Evolutionary conservation across 2,329 filamentous ascomycete species (phyloP).

Genomic region (Diaporthe sp.): DNA sequence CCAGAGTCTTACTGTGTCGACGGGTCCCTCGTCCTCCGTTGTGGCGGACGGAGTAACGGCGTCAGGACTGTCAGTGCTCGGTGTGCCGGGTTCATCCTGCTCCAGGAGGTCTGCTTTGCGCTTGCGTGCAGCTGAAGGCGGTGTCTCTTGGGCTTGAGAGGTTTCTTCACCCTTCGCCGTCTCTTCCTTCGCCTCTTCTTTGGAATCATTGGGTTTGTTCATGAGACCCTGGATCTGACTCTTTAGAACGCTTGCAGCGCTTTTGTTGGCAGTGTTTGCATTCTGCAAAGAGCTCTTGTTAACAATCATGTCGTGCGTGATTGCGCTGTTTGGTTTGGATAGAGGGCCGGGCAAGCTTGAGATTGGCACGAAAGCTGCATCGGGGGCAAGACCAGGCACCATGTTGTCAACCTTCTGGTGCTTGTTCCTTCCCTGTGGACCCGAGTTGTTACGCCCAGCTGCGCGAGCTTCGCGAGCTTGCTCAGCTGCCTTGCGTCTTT

Average conservation of each 20-base stretch:
- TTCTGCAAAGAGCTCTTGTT: slow-evolving; percentile 75
- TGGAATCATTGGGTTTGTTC: slow-evolving; percentile 37
- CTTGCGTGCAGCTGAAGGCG: slow-evolving; percentile 71
- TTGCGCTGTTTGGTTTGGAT: slow-evolving; percentile 52
- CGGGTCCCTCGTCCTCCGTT: slow-evolving; percentile 69
- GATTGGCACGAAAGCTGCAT: slow-evolving; percentile 48
- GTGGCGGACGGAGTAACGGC: slow-evolving; percentile 56
- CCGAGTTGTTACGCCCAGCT: slow-evolving; percentile 49
- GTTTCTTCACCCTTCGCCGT: slow-evolving; percentile 29
- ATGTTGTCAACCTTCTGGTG: slow-evolving; percentile 34
- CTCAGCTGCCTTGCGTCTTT: slow-evolving; percentile 80
- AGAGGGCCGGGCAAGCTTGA: slow-evolving; percentile 63
- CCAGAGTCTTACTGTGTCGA: slow-evolving; percentile 91
- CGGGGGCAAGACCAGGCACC: slow-evolving; percentile 36
- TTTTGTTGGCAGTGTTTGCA: slow-evolving; percentile 89
- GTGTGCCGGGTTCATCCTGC: slow-evolving; percentile 66
- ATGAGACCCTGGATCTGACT: slow-evolving; percentile 73
- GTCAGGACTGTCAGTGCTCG: slow-evolving; percentile 61
- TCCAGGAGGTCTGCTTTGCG: slow-evolving; percentile 81
- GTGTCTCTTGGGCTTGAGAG: slow-evolving; percentile 45
- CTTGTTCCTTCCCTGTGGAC: slow-evolving; percentile 35
- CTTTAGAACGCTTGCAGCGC: slow-evolving; percentile 89
- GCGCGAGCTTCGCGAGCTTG: slow-evolving; percentile 46
- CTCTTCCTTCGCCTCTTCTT: slow-evolving; percentile 30
- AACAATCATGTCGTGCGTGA: slow-evolving; percentile 91